These are phyloP conservation scores for Canavalia ensiformis DNA, from an alignment of 306 rosid species.

Conservation along the genomic window DNA sequence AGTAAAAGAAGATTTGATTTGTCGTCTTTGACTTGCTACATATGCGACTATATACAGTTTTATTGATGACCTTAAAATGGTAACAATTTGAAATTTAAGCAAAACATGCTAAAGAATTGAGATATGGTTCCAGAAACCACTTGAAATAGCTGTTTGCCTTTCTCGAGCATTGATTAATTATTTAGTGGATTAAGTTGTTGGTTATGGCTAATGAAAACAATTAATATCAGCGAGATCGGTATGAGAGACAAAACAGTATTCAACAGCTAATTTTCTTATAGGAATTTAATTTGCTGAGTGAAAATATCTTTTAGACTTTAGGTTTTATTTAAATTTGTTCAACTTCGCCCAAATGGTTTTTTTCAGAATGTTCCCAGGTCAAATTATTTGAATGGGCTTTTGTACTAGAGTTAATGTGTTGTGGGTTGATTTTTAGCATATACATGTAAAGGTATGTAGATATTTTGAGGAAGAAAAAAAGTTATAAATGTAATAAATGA, in stretches of 20 bases:
- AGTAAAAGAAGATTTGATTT: neutral
- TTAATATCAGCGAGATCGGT: too few species aligned
- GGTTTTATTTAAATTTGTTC: neutral
- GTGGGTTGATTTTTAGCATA: neutral
- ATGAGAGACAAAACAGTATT: too few species aligned
- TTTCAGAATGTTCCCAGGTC: neutral
- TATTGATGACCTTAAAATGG: constrained; percentile 5
- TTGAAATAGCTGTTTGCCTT: neutral
- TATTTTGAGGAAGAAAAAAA: too few species aligned
- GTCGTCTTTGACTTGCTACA: constrained; percentile 45
- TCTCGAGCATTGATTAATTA: too few species aligned
- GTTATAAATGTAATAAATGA: too few species aligned
- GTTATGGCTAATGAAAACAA: neutral
- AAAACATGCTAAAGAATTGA: constrained; percentile 21
- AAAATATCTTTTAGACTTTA: neutral
- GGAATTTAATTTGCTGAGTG: too few species aligned
- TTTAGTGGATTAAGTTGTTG: neutral
- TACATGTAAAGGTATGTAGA: neutral
- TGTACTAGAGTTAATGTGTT: neutral
- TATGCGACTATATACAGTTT: neutral
- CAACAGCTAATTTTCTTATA: too few species aligned
- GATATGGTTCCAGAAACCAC: neutral
- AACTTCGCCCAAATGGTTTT: neutral
- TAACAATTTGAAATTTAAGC: constrained; percentile 32
- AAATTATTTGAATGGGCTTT: neutral